Conservation (phyloP, 345 rosid species). For the Noccaea bulbosa region DNA sequence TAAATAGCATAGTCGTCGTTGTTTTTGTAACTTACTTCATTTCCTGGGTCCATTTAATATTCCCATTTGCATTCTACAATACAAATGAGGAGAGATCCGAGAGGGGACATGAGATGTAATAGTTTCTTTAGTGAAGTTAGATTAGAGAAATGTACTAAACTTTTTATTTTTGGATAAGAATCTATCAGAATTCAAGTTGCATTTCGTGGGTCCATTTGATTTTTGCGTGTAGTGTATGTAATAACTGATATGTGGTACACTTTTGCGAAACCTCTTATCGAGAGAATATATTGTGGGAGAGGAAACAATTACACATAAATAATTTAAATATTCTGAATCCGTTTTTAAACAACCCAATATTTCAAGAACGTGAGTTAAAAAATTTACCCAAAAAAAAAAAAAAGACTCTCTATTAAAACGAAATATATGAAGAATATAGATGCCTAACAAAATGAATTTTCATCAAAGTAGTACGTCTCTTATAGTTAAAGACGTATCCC, state of each 20-base stretch:
- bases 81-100: conserved; percentile 24
- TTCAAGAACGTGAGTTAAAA: not conserved
- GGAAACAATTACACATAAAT: no score
- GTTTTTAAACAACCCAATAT: not conserved
- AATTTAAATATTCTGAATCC: not conserved
- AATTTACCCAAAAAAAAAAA: no score
- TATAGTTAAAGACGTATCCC: not conserved
- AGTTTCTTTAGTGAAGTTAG: not conserved
- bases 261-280: not conserved
- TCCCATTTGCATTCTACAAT: conserved; percentile 14
- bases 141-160: conserved; percentile 30
- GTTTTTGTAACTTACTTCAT: conserved; percentile 15
- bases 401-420: not conserved
- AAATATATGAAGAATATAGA: not conserved
- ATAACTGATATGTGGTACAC: not conserved
- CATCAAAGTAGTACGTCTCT: no score
- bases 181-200: conserved; percentile 34
- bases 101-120: not conserved
- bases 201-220: conserved; percentile 27
- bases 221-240: not conserved
- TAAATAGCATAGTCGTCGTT: conserved; percentile 13
- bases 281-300: not conserved
- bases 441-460: no score
- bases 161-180: conserved; percentile 37
- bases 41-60: conserved; percentile 38